Conservation (phyloP, 768 basidiomycete species). For the Boletus rufocinnamomeus region DNA sequence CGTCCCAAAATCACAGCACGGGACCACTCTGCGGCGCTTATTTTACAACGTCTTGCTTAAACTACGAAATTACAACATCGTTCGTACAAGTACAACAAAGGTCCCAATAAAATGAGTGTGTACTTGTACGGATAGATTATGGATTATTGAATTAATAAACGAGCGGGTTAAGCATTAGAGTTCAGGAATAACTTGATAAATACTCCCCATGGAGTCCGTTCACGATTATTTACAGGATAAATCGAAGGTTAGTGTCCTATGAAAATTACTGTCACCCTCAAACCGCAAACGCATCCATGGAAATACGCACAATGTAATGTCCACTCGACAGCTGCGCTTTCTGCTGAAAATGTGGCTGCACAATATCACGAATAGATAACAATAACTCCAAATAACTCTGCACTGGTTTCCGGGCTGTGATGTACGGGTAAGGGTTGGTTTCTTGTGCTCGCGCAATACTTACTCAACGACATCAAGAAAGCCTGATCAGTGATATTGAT, state of each 20-base stretch:
- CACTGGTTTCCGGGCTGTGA: conserved; percentile 46
- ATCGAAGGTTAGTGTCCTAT: conserved; percentile 33
- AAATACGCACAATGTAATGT: conserved; percentile 55
- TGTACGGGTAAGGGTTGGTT: not conserved
- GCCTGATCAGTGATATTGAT: conserved; percentile 54
- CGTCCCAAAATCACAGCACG: conserved; percentile 25
- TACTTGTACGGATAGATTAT: not conserved
- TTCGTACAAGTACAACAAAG: not conserved
- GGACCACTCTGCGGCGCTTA: conserved; percentile 8
- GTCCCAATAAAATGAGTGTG: not conserved
- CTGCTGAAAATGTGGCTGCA: conserved; percentile 64
- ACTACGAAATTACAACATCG: conserved; percentile 6
- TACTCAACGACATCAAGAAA: conserved; percentile 54
- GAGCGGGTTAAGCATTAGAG: not conserved
- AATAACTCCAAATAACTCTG: conserved; percentile 71
- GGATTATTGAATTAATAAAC: not conserved
- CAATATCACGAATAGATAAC: conserved; percentile 54
- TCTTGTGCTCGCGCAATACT: conserved; percentile 9
- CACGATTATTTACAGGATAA: conserved; percentile 29
- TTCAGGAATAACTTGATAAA: conserved; percentile 5
- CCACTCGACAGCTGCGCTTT: conserved; percentile 75
- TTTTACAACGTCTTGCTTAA: not conserved
- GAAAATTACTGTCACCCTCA: conserved; percentile 2
- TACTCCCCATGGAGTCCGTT: not conserved
- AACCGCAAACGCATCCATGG: not conserved